Evolutionary conservation across 2,329 filamentous ascomycete genomes (phyloP), one percentile per base, ranked within the genome.

Genomic region (Aspergillus alliaceus): DNA sequence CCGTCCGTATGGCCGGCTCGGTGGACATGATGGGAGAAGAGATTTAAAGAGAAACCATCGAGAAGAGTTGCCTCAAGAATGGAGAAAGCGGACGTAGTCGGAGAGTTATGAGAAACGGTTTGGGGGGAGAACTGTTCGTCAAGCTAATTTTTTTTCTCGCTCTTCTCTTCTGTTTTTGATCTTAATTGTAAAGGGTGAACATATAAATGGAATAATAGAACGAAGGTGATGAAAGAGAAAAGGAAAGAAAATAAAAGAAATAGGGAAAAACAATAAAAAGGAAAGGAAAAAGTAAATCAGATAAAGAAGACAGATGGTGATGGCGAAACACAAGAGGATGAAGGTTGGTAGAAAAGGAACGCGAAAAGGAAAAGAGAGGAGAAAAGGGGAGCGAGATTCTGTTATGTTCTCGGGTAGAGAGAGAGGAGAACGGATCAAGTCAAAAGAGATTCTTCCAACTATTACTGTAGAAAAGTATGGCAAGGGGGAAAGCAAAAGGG

Each of bases 11-110:
- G 51, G 71, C 63, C 46, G 67, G 64, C 67, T 72, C 70, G 35
- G 66, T 65, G 58, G 72, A 71, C 72, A 75, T 65, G 58, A 64
- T 66, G 61, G 59, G 57, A 58, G 52, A 48, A 32, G 52, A 54
- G 47, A n/a, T 53, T 51, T 34, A 58, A 29, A 49, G 39, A 39
- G 56, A 50, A 50, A 40, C 56, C 61, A 65, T 61, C 46, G 58
- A 59, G 56, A 53, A 32, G 15, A n/a, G 53, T 39, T 12, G 39
- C 31, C 9, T 37, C 15, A 51, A 20, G 31, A 18, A 44, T 39
- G 22, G 25, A 37, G 44, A 20, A 18, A n/a, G 25, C 24, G 35
- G 22, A n/a, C 37, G 34, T 44, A 22, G 52, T 54, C 8, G 39
- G 53, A 51, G 34, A 50, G 56, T 51, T 49, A 31, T 50, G 24